Evolutionary conservation across 106 monocot species (phyloP).

Genomic region (Dioscorea zingiberensis): DNA sequence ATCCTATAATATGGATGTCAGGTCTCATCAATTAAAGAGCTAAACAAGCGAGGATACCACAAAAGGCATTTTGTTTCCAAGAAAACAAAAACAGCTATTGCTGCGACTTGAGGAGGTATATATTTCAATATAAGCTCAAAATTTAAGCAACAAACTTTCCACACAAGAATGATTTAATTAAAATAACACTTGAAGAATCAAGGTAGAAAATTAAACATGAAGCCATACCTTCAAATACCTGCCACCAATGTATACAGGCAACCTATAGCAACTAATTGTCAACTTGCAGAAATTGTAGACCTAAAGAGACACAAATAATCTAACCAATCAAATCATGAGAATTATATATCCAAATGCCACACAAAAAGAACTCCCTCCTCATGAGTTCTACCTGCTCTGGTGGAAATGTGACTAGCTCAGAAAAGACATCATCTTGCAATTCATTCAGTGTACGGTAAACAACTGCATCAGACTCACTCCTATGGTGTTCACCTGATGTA

Average conservation of each 20-base stretch:
- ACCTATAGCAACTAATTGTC: constrained; percentile 40
- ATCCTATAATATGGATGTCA: no score
- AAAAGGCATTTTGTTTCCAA: no score
- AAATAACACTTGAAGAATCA: no score
- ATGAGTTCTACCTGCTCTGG: constrained; percentile 46
- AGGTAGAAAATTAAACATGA: no score
- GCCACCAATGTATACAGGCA: constrained; percentile 83
- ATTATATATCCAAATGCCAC: neutral
- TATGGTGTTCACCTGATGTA: constrained; percentile 15
- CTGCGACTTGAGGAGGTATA: no score
- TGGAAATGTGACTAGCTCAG: constrained; percentile 42
- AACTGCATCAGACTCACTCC: constrained; percentile 59
- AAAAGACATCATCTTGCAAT: constrained; percentile 55
- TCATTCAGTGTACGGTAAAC: constrained; percentile 38
- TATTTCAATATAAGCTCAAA: no score
- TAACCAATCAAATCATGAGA: no score
- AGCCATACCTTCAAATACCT: constrained; percentile 84
- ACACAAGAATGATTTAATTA: no score
- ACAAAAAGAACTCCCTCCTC: neutral
- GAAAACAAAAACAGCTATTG: no score
- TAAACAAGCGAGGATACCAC: no score
- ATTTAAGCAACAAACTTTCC: no score
- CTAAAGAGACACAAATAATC: constrained; percentile 17
- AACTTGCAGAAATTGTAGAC: constrained; percentile 48
- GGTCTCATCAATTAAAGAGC: no score